Base-by-base conservation (phyloP, 2,329 filamentous ascomycete genomes). In the Fusarium globosum region DNA sequence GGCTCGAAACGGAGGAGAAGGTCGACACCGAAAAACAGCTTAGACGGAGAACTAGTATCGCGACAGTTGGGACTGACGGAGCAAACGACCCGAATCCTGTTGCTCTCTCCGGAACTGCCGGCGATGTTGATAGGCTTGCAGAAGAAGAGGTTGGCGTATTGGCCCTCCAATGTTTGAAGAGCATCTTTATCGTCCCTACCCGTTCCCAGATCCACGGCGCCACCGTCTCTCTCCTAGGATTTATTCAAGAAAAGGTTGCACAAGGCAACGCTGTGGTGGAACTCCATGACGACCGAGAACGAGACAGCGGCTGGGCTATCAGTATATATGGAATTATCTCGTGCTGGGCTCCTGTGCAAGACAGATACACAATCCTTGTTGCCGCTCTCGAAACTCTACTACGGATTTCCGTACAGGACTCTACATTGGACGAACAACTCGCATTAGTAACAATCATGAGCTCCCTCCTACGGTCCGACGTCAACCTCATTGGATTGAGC, bases 401-500 rank as follows among this genome's bases (percentile, higher is more conserved):
- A 8, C 88, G 89, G 64, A 90, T 89, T 49, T 90, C 91, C 2
- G 86, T 95, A 41, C 88, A 87, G 11, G 93, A 95, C 77, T 90
- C 92, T 15, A 90, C 91, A 46, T 82, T 98, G 39, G 87, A 90
- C 49, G 90, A 93, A 62, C 93, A 97, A 77, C 85, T 95, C 61
- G 89, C 92, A 9, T 86, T 97, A 68, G 89, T 93, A 2, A 91
- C 91, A 48, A 91, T 98, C 82, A 90, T 98, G 67, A 91, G 94
- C 69, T 94, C 93, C 71, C 87, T 98, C 15, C 86, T 99, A 52
- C 92, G 93, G 58, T 98, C 96, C 0, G 91, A 96, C 46, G 91
- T 97, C 79, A 98, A 98, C 82, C 88, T 98, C 79, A 98, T 99
- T 70, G 96, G 96, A 2, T 86, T 99, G 51, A 98, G 95, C 80